Percentiles rank a stretch among this genome's conserved stretches.
Evolutionary conservation across 352 stramenopile species (phyloP).

Genomic region (Phytopythium aichiense): DNA sequence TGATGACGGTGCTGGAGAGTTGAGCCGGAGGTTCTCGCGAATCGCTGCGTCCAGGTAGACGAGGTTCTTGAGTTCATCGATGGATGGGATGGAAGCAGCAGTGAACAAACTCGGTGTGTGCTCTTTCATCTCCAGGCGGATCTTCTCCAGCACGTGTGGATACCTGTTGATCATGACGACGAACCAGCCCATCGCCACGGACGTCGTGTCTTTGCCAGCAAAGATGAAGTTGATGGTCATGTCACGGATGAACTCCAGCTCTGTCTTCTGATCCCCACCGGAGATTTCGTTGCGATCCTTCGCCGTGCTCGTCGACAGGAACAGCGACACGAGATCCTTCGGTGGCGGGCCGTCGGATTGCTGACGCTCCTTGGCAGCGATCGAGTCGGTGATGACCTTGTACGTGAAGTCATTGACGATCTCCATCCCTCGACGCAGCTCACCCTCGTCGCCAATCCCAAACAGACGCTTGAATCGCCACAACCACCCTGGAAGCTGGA

Average conservation of each 20-base stretch:
- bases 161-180: conserved; percentile 40
- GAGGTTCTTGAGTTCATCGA: conserved; percentile 22
- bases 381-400: conserved; percentile 15
- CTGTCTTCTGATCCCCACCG: conserved; percentile 25
- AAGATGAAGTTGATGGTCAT: conserved; percentile 60
- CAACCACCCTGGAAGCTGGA: conserved; percentile 22
- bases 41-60: conserved; percentile 34
- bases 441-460: conserved; percentile 9
- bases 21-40: conserved; percentile 32
- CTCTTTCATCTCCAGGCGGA: conserved; percentile 21
- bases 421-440: conserved; percentile 10
- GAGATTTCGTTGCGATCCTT: conserved; percentile 19
- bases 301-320: conserved; percentile 31
- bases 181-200: conserved; percentile 59
- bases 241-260: conserved; percentile 46
- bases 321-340: conserved; percentile 44
- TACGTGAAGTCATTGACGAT: conserved; percentile 11
- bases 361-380: conserved; percentile 9
- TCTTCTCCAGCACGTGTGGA: conserved; percentile 29
- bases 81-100: conserved; percentile 1
- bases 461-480: conserved; percentile 18
- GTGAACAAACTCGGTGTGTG: conserved; percentile 17
- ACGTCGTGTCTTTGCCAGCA: conserved; percentile 48
- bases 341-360: background rate
- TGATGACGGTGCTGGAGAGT: conserved; percentile 41